A percentile compares a stretch with the other conserved stretches of the same genome.
These are phyloP conservation scores for Penicillium sp. DNA, from an alignment of 2,329 filamentous ascomycete species.

Conservation along the genomic window DNA sequence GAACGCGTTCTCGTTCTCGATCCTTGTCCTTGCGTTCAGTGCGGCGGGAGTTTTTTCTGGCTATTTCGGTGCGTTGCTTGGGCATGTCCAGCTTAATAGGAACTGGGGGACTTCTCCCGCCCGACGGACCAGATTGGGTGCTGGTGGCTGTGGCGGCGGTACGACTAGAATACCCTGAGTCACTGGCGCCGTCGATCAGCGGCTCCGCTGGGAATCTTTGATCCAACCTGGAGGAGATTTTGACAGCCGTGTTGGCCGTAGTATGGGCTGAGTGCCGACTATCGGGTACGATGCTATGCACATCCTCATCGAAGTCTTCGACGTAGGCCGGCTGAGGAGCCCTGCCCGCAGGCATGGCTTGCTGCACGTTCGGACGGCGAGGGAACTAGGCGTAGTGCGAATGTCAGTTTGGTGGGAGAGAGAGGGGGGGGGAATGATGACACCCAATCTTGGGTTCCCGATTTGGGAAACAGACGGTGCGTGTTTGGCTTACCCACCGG, in stretches of 20 bases:
- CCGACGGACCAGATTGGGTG: conserved; percentile 57
- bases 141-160: conserved; percentile 60
- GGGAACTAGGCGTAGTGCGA: conserved; percentile 32
- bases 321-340: conserved; percentile 51
- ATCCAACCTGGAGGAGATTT: conserved; percentile 56
- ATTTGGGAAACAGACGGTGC: conserved; percentile 22
- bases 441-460: conserved; percentile 24
- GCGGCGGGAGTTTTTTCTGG: conserved; percentile 38
- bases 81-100: conserved; percentile 48
- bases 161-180: conserved; percentile 68
- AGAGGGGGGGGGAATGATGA: conserved; percentile 25
- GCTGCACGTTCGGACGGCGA: conserved; percentile 33
- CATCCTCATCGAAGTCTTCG: conserved; percentile 57
- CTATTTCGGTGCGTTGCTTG: conserved; percentile 37
- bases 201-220: conserved; percentile 42
- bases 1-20: conserved; percentile 38
- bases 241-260: conserved; percentile 50
- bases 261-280: conserved; percentile 50
- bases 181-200: conserved; percentile 59
- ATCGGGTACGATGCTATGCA: conserved; percentile 51
- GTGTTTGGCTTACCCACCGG: conserved; percentile 22
- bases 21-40: conserved; percentile 43
- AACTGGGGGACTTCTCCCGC: conserved; percentile 44
- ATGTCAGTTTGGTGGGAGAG: conserved; percentile 32
- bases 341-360: conserved; percentile 47